Evolutionary conservation across 495 filamentous ascomycete species (phyloP).

Genomic region (Penicillium verhagenii): DNA sequence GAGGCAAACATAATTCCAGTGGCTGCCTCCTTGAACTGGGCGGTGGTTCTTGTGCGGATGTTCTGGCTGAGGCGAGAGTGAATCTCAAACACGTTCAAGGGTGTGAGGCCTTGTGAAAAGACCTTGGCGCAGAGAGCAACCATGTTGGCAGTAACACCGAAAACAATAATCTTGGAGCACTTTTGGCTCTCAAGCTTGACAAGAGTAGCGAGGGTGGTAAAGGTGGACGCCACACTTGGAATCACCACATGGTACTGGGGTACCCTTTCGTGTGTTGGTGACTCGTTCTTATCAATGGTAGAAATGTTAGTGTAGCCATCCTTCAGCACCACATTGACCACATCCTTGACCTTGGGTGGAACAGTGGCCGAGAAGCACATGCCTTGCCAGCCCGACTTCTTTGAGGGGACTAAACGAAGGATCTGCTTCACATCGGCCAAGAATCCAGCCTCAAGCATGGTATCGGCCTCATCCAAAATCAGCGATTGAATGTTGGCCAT

Average conservation of each 20-base stretch:
- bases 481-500: conserved; percentile 55
- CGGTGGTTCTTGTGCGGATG: conserved; percentile 56
- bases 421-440: conserved; percentile 58
- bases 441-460: conserved; percentile 64
- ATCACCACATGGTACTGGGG: conserved; percentile 59
- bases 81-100: conserved; percentile 53
- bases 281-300: conserved; percentile 59
- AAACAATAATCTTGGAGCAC: conserved; percentile 65
- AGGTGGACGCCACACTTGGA: conserved; percentile 52
- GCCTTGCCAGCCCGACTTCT: conserved; percentile 58
- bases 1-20: conserved; percentile 62
- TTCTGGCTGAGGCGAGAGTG: conserved; percentile 61
- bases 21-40: conserved; percentile 56
- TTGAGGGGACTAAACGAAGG: conserved; percentile 54
- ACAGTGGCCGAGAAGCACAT: conserved; percentile 76
- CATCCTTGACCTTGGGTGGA: conserved; percentile 59
- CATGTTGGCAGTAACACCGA: conserved; percentile 63
- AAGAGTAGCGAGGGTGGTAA: conserved; percentile 49
- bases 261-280: conserved; percentile 60
- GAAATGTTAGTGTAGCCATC: conserved; percentile 59
- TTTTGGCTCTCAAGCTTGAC: conserved; percentile 43
- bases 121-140: conserved; percentile 55
- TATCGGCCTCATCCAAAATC: conserved; percentile 67
- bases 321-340: conserved; percentile 55
- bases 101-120: conserved; percentile 44